Evolutionary conservation across 2,329 filamentous ascomycete genomes (phyloP), one percentile per base, ranked within the genome.

Genomic region (Clonostachys sp.): DNA sequence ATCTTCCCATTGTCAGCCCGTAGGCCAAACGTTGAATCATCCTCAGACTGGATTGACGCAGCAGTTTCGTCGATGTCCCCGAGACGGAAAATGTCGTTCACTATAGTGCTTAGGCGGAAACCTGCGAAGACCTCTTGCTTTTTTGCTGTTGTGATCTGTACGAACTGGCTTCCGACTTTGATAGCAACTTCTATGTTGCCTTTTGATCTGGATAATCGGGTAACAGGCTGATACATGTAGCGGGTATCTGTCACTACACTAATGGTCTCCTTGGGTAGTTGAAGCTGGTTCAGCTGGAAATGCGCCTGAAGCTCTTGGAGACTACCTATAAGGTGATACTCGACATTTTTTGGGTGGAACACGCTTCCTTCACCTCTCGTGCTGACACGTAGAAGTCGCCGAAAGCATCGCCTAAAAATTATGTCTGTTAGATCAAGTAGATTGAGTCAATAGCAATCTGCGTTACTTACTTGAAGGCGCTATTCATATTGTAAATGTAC

Each of bases 401-500:
- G 75, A 56, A 87, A 81, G 55, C 81, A 86, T 71, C 85, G 84
- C 52, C 65, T 68, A 36, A 2, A 34, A 44, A 6, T 34, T 33
- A n/a, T 8, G 12, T 39, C 17, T n/a, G 12, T n/a, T 18, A n/a
- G 36, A 39, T 7, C 36, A 12, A n/a, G 12, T 7, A 18, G n/a
- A 16, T 10, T 12, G n/a, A 8, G 12, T 17, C 12, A 18, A 44
- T 10, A 41, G 34, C 18, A 14, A 39, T n/a, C 36, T 12, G 36
- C 17, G 18, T 12, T 34, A 47, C 68, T 51, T 65, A 79, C 76
- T 79, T 76, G 61, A 84, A 86, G 12, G 81, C 77, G 57, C 80
- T 86, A 56, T 87, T 87, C 83, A 87, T 87, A 58, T 87, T 87
- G 63, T 87, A 87, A 14, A 87, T 73, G 53, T 87, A 87, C 39